A percentile compares a stretch with the other conserved stretches of the same genome.
Evolutionary conservation across 2,329 filamentous ascomycete genomes (phyloP).

Genomic region (Geosmithia morbida): DNA sequence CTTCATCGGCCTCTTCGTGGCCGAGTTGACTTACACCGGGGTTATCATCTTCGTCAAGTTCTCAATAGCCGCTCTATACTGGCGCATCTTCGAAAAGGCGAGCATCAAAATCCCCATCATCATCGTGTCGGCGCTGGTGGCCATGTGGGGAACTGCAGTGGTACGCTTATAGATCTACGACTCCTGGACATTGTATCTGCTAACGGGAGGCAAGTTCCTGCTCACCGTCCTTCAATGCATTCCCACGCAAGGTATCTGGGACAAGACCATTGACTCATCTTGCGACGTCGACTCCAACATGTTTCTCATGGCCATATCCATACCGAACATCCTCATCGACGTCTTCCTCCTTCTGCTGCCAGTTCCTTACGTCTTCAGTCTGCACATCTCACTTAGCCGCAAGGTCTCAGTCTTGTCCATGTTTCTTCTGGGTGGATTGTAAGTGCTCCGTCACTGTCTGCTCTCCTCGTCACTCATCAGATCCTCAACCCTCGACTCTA

Average conservation of each 20-base stretch:
- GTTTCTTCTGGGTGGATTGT: constrained; percentile 1
- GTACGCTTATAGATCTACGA: neutral
- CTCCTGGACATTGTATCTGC: neutral
- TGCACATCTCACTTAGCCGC: neutral
- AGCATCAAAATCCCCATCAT: constrained; percentile 1
- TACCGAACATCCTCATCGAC: constrained; percentile 1
- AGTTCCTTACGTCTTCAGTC: neutral
- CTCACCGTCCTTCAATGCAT: neutral
- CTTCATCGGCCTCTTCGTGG: neutral
- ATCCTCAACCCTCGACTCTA: too few species aligned
- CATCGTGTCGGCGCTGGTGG: neutral
- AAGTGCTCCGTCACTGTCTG: neutral
- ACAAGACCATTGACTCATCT: neutral
- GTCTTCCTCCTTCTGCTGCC: neutral
- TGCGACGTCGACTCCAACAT: neutral
- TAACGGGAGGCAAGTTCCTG: neutral
- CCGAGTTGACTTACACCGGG: constrained; percentile 1
- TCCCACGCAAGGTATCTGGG: neutral
- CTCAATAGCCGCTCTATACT: neutral
- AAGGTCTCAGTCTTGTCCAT: neutral
- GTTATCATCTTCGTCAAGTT: constrained; percentile 1
- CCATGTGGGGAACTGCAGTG: constrained; percentile 1
- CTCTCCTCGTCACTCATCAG: too few species aligned
- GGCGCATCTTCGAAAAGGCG: neutral
- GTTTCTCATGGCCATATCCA: neutral